Percentiles rank a stretch among this genome's conserved stretches.
Evolutionary conservation across 768 basidiomycete species (phyloP).

Genomic region (Tricholoma sp.): DNA sequence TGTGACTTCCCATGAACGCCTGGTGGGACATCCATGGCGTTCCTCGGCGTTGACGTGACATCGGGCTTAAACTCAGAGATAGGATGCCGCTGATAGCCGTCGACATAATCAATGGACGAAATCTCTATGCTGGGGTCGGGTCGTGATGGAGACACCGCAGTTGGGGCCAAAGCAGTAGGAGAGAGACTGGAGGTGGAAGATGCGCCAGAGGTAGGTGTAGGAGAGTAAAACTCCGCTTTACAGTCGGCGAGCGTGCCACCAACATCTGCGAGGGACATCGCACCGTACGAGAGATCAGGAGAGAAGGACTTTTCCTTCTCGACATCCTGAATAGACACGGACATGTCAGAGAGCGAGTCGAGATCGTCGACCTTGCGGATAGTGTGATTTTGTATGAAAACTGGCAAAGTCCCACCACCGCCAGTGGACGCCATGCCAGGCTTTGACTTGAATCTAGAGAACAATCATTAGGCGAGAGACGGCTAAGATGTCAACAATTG

Average conservation of each 20-base stretch:
- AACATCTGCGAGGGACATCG: constrained; percentile 31
- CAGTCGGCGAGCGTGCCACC: constrained; percentile 35
- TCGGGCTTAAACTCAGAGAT: constrained; percentile 7
- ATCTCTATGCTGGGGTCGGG: constrained; percentile 26
- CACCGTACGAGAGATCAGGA: constrained; percentile 32
- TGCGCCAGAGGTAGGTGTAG: constrained; percentile 30
- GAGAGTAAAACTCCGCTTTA: constrained; percentile 24
- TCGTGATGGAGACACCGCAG: constrained; percentile 14
- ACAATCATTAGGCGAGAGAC: not conserved
- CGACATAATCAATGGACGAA: constrained; percentile 20
- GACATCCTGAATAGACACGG: constrained; percentile 23
- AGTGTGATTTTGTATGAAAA: constrained; percentile 40
- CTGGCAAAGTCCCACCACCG: constrained; percentile 31
- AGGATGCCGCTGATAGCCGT: not conserved
- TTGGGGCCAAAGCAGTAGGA: constrained; percentile 8
- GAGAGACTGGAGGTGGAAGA: constrained; percentile 33
- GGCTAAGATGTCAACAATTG: not conserved
- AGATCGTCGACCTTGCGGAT: constrained; percentile 45
- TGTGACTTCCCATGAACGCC: no score
- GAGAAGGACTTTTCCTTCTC: constrained; percentile 30
- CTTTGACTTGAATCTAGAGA: constrained; percentile 22
- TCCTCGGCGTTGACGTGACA: not conserved
- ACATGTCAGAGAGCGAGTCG: constrained; percentile 42
- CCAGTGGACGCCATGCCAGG: constrained; percentile 16
- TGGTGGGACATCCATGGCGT: no score